A percentile compares a stretch with the other conserved stretches of the same genome.
Conservation (phyloP, 2,329 filamentous ascomycete genomes). For the Talaromyces sp. region DNA sequence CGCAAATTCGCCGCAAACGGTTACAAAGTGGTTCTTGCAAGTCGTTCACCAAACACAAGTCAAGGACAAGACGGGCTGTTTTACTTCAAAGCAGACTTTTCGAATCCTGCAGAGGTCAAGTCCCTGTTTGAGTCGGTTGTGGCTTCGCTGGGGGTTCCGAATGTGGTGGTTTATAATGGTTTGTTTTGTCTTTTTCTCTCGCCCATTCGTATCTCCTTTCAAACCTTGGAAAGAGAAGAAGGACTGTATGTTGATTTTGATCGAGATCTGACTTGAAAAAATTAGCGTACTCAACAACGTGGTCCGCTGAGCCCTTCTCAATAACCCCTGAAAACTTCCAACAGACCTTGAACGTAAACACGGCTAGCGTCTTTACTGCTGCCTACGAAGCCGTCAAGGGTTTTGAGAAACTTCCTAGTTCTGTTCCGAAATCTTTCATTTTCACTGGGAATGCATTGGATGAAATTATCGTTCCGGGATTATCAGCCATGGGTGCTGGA, state of each 20-base stretch:
- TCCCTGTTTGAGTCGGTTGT: conserved; percentile 38
- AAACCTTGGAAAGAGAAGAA: background rate
- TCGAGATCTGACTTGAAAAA: background rate
- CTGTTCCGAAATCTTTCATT: background rate
- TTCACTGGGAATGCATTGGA: background rate
- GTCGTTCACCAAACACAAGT: conserved; percentile 29
- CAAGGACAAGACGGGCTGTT: conserved; percentile 29
- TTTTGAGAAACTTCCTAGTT: background rate
- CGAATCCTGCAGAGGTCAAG: conserved; percentile 31
- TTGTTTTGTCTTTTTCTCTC: background rate
- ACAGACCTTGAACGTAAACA: conserved; percentile 5
- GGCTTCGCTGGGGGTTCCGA: conserved; percentile 32
- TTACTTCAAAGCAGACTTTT: conserved; percentile 29
- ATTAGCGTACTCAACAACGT: background rate
- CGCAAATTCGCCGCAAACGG: conserved; percentile 37
- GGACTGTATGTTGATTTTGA: background rate
- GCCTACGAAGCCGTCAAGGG: background rate
- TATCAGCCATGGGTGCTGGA: background rate
- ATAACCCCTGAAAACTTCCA: background rate
- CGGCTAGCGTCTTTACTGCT: background rate
- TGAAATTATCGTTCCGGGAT: background rate
- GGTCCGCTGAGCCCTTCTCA: background rate
- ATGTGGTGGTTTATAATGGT: conserved; percentile 32
- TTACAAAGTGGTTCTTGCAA: conserved; percentile 41
- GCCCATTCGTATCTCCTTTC: background rate